Percentiles rank a stretch among this genome's conserved stretches.
Evolutionary conservation across 2,329 filamentous ascomycete genomes (phyloP).

Genomic region (Fulvia fulva): DNA sequence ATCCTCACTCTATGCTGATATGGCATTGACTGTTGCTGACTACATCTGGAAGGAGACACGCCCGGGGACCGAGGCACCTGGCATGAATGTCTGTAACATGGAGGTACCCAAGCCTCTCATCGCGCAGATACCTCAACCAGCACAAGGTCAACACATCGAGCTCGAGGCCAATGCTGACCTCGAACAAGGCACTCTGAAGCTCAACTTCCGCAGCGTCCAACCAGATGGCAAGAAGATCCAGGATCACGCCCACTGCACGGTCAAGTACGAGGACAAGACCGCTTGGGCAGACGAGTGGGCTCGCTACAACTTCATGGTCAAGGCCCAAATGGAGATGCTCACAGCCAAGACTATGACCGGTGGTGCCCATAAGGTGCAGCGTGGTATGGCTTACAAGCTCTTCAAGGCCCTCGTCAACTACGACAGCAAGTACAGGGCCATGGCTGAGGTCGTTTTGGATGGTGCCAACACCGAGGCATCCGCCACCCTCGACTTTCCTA

Average conservation of each 20-base stretch:
- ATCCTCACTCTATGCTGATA: slow-evolving; percentile 61
- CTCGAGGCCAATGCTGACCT: slow-evolving; percentile 59
- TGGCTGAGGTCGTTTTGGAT: slow-evolving; percentile 57
- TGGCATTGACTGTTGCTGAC: slow-evolving; percentile 61
- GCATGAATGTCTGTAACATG: slow-evolving; percentile 63
- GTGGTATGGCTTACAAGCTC: slow-evolving; percentile 74
- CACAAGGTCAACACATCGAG: slow-evolving; percentile 56
- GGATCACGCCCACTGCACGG: slow-evolving; percentile 60
- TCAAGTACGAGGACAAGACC: slow-evolving; percentile 58
- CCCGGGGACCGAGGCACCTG: slow-evolving; percentile 54
- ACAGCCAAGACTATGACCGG: slow-evolving; percentile 62
- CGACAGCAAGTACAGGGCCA: slow-evolving; percentile 54
- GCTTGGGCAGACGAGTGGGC: slow-evolving; percentile 64
- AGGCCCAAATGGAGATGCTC: slow-evolving; percentile 59
- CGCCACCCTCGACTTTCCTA: slow-evolving; percentile 52
- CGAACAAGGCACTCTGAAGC: slow-evolving; percentile 50
- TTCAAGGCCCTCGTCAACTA: slow-evolving; percentile 58
- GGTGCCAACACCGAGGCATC: slow-evolving; percentile 54
- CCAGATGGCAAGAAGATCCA: slow-evolving; percentile 56
- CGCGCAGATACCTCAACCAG: slow-evolving; percentile 46
- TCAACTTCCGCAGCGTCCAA: slow-evolving; percentile 56
- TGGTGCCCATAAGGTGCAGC: slow-evolving; percentile 67
- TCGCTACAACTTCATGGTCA: slow-evolving; percentile 58
- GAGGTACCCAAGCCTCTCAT: slow-evolving; percentile 69
- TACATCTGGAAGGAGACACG: slow-evolving; percentile 64